Evolutionary conservation across 192 early-diverging fungal species (phyloP).

Genomic region (Gamsiella multidivaricata): DNA sequence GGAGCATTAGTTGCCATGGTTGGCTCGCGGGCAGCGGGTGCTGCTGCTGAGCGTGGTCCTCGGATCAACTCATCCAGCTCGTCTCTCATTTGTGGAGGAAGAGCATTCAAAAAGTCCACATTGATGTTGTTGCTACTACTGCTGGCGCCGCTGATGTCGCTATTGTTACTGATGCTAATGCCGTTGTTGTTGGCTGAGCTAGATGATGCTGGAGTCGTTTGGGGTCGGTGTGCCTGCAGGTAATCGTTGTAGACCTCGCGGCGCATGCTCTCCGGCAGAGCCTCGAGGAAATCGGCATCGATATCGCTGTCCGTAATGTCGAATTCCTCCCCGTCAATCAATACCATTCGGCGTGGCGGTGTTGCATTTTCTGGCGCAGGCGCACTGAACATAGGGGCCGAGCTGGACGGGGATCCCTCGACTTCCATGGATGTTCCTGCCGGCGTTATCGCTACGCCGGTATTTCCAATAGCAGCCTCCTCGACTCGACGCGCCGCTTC

Average conservation of each 20-base stretch:
- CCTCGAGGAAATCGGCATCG: constrained; percentile 91
- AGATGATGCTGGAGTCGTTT: constrained; percentile 11
- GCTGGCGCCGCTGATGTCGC: constrained; percentile 11
- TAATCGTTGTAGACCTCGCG: constrained; percentile 92
- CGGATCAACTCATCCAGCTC: constrained; percentile 81
- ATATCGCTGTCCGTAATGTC: constrained; percentile 96
- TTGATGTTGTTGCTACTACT: constrained; percentile 60
- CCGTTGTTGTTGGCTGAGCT: neutral
- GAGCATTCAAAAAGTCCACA: constrained; percentile 88
- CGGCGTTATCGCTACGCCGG: constrained; percentile 23
- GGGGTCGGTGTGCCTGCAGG: constrained; percentile 46
- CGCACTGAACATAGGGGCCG: neutral
- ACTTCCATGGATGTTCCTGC: constrained; percentile 13
- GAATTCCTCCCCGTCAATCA: constrained; percentile 79
- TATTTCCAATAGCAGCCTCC: constrained; percentile 18
- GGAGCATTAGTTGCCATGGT: neutral
- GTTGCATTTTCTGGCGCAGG: neutral
- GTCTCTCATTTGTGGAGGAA: constrained; percentile 90
- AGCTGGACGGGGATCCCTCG: constrained; percentile 4
- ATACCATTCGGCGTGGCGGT: constrained; percentile 65
- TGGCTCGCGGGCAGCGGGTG: neutral
- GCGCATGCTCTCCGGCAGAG: constrained; percentile 93
- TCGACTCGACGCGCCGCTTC: constrained; percentile 43
- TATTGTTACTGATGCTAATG: constrained; percentile 18
- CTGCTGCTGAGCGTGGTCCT: constrained; percentile 43